Percentiles rank a stretch among this genome's conserved stretches.
These are phyloP conservation scores for Hypseocharis bilobata DNA, from an alignment of 441 rosid genomes.

Conservation along the genomic window DNA sequence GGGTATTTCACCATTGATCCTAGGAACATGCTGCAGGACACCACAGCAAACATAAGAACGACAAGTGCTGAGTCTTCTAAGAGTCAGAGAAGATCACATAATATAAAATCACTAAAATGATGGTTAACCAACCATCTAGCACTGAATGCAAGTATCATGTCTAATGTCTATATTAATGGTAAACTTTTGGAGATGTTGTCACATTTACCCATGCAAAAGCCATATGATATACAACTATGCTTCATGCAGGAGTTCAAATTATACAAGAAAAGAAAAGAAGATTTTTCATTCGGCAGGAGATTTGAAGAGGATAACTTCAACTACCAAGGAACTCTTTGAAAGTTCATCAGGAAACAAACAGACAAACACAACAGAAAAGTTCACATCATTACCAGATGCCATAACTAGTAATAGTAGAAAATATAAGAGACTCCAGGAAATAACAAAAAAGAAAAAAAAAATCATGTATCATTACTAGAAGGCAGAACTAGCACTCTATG, in stretches of 20 bases:
- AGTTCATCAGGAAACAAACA: background rate
- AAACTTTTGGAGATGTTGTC: background rate
- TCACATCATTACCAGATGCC: too few relatives aligned
- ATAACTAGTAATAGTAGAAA: too few relatives aligned
- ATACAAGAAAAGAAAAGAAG: too few relatives aligned
- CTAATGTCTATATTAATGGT: background rate
- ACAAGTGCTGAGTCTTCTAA: background rate
- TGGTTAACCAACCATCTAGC: background rate
- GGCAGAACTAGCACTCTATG: background rate
- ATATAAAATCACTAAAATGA: too few relatives aligned
- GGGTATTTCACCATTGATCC: conserved; percentile 70
- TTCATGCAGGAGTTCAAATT: too few relatives aligned
- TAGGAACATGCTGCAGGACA: conserved; percentile 54
- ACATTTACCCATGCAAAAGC: background rate
- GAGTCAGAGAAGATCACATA: background rate
- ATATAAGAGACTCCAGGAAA: too few relatives aligned
- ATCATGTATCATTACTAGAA: background rate
- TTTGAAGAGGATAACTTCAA: too few relatives aligned
- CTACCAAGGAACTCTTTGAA: background rate
- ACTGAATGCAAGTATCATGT: too few relatives aligned
- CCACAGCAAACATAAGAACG: conserved; percentile 2
- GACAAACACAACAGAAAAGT: background rate
- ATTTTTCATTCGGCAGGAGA: too few relatives aligned
- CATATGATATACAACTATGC: too few relatives aligned
- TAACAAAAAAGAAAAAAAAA: too few relatives aligned